phyloP scores from a whole-genome alignment of 805 yeast species.

The Pichia cabralensis region DNA sequence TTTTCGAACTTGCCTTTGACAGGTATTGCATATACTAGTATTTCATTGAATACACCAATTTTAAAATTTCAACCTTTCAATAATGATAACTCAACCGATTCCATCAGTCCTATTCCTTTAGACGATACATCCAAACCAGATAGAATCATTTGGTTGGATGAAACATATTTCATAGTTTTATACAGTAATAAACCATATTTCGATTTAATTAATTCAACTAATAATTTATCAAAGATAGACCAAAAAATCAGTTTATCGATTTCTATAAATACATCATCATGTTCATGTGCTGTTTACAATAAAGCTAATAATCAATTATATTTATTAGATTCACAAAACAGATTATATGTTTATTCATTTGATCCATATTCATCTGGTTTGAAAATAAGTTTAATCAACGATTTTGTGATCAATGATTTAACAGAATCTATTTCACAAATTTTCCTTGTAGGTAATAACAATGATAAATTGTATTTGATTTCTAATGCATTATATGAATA shows the following conservation, averaged over 20 bases:
- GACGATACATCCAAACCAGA: slow-evolving; percentile 3
- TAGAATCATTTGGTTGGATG: slow-evolving; percentile 3
- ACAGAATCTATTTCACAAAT: slow-evolving; percentile 9
- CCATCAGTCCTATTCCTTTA: slow-evolving; percentile 2
- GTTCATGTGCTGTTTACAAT: slow-evolving; percentile 4
- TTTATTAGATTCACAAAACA: slow-evolving; percentile 7
- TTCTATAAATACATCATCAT: slow-evolving; percentile 5
- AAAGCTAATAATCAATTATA: not conserved
- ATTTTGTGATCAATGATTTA: slow-evolving; percentile 8
- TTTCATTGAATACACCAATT: slow-evolving; percentile 6
- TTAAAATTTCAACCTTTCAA: slow-evolving; percentile 6
- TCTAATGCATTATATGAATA: slow-evolving; percentile 12
- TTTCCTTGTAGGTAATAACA: too few species aligned
- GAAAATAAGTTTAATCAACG: slow-evolving; percentile 1
- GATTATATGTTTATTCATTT: slow-evolving; percentile 7
- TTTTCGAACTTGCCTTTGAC: slow-evolving; percentile 1
- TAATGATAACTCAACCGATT: not conserved
- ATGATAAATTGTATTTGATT: slow-evolving; percentile 5
- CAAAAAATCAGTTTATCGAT: slow-evolving; percentile 4
- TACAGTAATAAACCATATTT: slow-evolving; percentile 7
- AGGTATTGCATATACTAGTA: slow-evolving; percentile 5
- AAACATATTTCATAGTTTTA: slow-evolving; percentile 2
- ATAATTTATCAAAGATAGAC: not conserved
- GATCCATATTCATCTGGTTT: slow-evolving; percentile 3
- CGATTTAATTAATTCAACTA: slow-evolving; percentile 4